Evolutionary conservation across 805 yeast species (phyloP).

Genomic region (Scheffersomyces amazonensis): DNA sequence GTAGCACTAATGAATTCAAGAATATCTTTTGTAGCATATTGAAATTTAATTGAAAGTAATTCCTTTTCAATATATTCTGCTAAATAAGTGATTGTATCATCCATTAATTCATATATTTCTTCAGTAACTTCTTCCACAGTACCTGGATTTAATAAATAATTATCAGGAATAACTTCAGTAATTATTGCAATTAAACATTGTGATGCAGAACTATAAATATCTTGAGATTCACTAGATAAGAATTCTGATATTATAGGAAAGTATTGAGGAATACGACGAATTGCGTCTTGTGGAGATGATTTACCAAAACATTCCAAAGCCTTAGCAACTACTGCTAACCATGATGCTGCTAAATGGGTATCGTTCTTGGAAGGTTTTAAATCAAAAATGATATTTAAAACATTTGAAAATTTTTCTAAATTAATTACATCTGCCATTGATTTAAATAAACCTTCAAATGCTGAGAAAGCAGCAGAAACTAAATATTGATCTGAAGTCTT

Average conservation of each 20-base stretch:
- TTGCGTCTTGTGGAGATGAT: constrained; percentile 41
- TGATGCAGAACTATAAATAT: constrained; percentile 72
- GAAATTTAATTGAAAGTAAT: constrained; percentile 69
- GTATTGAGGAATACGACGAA: constrained; percentile 51
- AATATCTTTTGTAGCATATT: constrained; percentile 71
- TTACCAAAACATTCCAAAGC: constrained; percentile 47
- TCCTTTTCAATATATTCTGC: constrained; percentile 53
- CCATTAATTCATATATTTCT: constrained; percentile 54
- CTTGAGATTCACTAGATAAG: constrained; percentile 61
- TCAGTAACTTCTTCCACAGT: constrained; percentile 34
- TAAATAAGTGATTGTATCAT: constrained; percentile 49
- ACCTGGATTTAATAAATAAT: constrained; percentile 52
- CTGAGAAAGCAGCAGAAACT: constrained; percentile 77
- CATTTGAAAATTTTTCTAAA: constrained; percentile 58
- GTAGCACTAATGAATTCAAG: constrained; percentile 64
- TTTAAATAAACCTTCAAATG: constrained; percentile 76
- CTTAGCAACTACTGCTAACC: constrained; percentile 93
- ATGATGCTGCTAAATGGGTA: constrained; percentile 82
- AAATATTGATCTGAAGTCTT: constrained; percentile 81
- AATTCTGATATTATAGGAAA: constrained; percentile 55
- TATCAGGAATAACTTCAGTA: constrained; percentile 63
- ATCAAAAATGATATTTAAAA: constrained; percentile 70
- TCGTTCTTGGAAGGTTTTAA: constrained; percentile 82
- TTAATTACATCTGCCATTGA: constrained; percentile 61
- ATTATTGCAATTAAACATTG: constrained; percentile 82